Conservation (phyloP, 371 early-diverging fungal genomes). For the Mortierella sp. region DNA sequence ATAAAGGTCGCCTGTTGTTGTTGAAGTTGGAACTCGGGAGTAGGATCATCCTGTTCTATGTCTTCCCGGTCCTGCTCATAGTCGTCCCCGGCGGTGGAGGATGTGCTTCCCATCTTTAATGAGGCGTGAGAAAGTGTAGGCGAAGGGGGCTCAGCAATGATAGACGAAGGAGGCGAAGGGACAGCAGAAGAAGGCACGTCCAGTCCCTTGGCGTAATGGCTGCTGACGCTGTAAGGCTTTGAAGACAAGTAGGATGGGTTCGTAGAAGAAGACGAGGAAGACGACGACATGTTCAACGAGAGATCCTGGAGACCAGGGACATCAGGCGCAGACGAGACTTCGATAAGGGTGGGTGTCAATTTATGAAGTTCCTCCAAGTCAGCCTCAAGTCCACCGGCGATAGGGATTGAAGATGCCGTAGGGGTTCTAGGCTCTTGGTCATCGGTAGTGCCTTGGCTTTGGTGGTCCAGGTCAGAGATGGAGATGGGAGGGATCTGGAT, state of each 20-base stretch:
- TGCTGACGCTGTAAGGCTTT: slow-evolving; percentile 44
- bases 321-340: slow-evolving; percentile 45
- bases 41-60: slow-evolving; percentile 27
- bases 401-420: slow-evolving; percentile 21
- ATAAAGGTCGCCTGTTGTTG: slow-evolving; percentile 6
- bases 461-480: slow-evolving; percentile 16
- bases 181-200: slow-evolving; percentile 31
- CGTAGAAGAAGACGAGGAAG: background rate
- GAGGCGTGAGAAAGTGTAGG: slow-evolving; percentile 56
- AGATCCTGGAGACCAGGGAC: slow-evolving; percentile 38
- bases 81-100: slow-evolving; percentile 48
- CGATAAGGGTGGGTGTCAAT: slow-evolving; percentile 44
- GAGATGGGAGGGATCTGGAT: slow-evolving; percentile 33
- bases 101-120: slow-evolving; percentile 38
- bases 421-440: slow-evolving; percentile 33
- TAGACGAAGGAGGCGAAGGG: slow-evolving; percentile 54
- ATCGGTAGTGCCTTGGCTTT: background rate
- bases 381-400: slow-evolving; percentile 17
- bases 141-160: slow-evolving; percentile 56
- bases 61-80: slow-evolving; percentile 25
- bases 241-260: slow-evolving; percentile 50
- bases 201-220: slow-evolving; percentile 36
- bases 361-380: slow-evolving; percentile 50
- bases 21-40: background rate
- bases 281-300: slow-evolving; percentile 4